phyloP scores from a whole-genome alignment of 2,329 filamentous ascomycete species.

The Epichloe baconii region DNA sequence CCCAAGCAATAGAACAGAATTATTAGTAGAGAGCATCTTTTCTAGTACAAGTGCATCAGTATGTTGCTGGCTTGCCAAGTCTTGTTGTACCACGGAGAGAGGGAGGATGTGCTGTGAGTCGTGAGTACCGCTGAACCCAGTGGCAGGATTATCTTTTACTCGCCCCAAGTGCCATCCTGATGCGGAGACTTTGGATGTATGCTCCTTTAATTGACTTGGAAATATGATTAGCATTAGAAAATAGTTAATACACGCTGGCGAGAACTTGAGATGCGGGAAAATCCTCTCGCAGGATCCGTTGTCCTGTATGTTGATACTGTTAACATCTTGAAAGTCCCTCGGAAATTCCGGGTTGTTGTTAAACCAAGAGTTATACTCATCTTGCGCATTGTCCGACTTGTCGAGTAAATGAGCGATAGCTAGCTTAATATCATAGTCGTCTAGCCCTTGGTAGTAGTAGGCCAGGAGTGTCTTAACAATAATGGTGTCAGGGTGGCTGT shows the following conservation, averaged over 20 bases:
- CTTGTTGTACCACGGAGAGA: slow-evolving; percentile 45
- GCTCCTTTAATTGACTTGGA: slow-evolving; percentile 47
- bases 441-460: slow-evolving; percentile 42
- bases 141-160: slow-evolving; percentile 26
- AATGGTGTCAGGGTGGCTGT: slow-evolving; percentile 53
- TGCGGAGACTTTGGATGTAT: slow-evolving; percentile 19
- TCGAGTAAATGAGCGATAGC: too few species aligned
- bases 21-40: too few species aligned
- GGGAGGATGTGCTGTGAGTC: slow-evolving; percentile 49
- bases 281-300: slow-evolving; percentile 27
- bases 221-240: slow-evolving; percentile 46
- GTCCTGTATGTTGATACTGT: too few species aligned
- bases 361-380: too few species aligned
- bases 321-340: too few species aligned
- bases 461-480: slow-evolving; percentile 52
- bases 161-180: slow-evolving; percentile 39
- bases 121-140: slow-evolving; percentile 62
- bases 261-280: slow-evolving; percentile 36
- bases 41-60: too few species aligned
- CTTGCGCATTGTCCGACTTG: too few species aligned
- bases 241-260: slow-evolving; percentile 44
- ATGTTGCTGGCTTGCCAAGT: slow-evolving; percentile 27
- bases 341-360: too few species aligned
- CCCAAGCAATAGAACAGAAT: too few species aligned
- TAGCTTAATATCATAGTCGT: too few species aligned